These are phyloP conservation scores for Plectosphaerella sp. DNA, from an alignment of 2,329 filamentous ascomycete species.

Conservation along the genomic window DNA sequence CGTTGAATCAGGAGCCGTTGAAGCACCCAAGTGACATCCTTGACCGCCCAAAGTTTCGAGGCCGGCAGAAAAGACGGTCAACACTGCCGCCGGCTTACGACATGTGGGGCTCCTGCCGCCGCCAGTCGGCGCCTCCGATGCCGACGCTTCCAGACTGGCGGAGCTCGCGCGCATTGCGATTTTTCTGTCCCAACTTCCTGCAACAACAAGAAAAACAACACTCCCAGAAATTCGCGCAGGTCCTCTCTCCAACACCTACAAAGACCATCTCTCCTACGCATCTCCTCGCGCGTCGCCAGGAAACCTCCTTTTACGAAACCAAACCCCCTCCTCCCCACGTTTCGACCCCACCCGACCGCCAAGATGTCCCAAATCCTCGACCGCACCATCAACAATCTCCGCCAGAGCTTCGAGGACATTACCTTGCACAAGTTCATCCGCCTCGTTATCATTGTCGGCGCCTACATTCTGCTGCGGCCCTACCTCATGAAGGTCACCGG, in stretches of 20 bases:
- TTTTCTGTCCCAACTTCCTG: neutral
- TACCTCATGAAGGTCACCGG: slow-evolving; percentile 67
- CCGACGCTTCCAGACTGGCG: slow-evolving; percentile 3
- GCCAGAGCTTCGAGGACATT: slow-evolving; percentile 45
- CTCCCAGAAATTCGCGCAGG: neutral
- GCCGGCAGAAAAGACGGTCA: no score
- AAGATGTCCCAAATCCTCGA: slow-evolving; percentile 4
- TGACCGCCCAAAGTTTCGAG: no score
- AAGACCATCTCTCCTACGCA: neutral
- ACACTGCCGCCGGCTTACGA: no score
- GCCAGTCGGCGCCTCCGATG: slow-evolving; percentile 1
- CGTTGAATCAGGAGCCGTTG: no score
- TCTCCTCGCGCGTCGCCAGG: neutral
- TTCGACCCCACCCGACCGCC: neutral
- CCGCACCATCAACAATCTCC: slow-evolving; percentile 37
- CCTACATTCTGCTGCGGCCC: slow-evolving; percentile 69
- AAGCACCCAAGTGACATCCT: no score
- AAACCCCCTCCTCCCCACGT: neutral
- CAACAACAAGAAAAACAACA: neutral
- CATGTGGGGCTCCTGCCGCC: neutral
- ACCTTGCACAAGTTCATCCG: slow-evolving; percentile 57
- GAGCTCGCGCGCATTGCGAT: neutral
- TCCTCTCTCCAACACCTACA: neutral
- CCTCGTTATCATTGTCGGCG: slow-evolving; percentile 65
- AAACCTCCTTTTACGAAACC: neutral